Percentiles rank a stretch among this genome's conserved stretches.
phyloP scores from a whole-genome alignment of 202 grass and related monocot genomes.

The Saccharum hybrid region DNA sequence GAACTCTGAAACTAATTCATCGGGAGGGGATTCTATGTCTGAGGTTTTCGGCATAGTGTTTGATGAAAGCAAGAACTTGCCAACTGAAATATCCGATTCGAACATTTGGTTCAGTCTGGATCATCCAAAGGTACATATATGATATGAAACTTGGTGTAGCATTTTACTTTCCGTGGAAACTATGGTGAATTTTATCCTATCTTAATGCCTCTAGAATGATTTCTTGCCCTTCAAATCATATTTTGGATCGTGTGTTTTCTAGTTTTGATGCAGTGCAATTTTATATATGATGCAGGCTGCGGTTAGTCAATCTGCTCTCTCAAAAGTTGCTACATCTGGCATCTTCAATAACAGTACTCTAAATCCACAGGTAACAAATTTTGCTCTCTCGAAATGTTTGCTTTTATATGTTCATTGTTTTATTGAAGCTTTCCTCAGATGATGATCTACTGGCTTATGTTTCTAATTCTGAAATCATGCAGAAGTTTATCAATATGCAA shows the following conservation, averaged over 20 bases:
- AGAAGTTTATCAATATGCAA: slow-evolving; percentile 79
- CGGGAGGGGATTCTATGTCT: slow-evolving; percentile 53
- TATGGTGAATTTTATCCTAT: background rate
- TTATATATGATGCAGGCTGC: slow-evolving; percentile 54
- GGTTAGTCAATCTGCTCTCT: slow-evolving; percentile 69
- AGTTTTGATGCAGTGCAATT: slow-evolving; percentile 16
- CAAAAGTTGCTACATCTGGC: slow-evolving; percentile 71
- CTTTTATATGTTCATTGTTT: slow-evolving; percentile 25
- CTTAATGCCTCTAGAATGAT: slow-evolving; percentile 12
- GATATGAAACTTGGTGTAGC: slow-evolving; percentile 13
- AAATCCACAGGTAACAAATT: slow-evolving; percentile 62
- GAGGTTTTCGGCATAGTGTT: slow-evolving; percentile 57
- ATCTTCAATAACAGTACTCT: slow-evolving; percentile 53
- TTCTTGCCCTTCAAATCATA: slow-evolving; percentile 16
- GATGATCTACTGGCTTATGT: slow-evolving; percentile 30
- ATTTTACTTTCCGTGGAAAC: slow-evolving; percentile 13
- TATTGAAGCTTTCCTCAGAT: slow-evolving; percentile 30
- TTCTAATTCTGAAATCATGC: slow-evolving; percentile 36
- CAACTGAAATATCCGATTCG: slow-evolving; percentile 66
- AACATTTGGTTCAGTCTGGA: slow-evolving; percentile 92
- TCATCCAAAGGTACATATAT: slow-evolving; percentile 74
- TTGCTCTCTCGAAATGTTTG: slow-evolving; percentile 38
- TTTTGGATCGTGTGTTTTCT: slow-evolving; percentile 32
- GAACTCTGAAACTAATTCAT: slow-evolving; percentile 59
- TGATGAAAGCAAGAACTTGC: slow-evolving; percentile 50